Conservation (phyloP, 2,329 filamentous ascomycete genomes). For the Periconia macrospinosa region DNA sequence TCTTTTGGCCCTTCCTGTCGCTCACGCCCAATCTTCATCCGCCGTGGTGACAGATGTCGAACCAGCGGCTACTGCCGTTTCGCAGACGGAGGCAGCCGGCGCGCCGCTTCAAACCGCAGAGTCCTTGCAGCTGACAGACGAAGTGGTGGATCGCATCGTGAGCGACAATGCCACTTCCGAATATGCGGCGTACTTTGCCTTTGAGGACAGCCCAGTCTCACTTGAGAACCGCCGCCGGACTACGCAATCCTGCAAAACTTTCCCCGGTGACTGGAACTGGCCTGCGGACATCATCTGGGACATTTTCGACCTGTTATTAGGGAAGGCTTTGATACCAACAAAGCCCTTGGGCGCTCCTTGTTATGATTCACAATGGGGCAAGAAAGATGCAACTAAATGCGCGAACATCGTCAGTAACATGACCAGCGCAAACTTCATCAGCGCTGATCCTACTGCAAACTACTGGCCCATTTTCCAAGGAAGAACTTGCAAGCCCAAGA, state of each 20-base stretch:
- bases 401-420: conserved; percentile 1
- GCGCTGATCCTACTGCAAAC: conserved; percentile 10
- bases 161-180: not conserved
- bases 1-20: not conserved
- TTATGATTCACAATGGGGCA: conserved; percentile 6
- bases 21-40: not conserved
- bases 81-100: not conserved
- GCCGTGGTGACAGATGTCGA: not conserved
- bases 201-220: conserved; percentile 7
- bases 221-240: not conserved
- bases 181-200: conserved; percentile 7
- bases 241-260: conserved; percentile 16
- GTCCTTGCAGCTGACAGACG: conserved; percentile 10
- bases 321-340: conserved; percentile 20
- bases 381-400: conserved; percentile 8
- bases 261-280: conserved; percentile 27
- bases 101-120: conserved; percentile 2
- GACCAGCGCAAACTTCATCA: conserved; percentile 5
- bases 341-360: conserved; percentile 24
- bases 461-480: conserved; percentile 14
- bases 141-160: conserved; percentile 1
- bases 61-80: not conserved
- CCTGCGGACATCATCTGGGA: conserved; percentile 19
- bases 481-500: conserved; percentile 8
- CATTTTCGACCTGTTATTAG: conserved; percentile 18